phyloP scores from a whole-genome alignment of 2,329 filamentous ascomycete species.

The Whalleya microplaca region DNA sequence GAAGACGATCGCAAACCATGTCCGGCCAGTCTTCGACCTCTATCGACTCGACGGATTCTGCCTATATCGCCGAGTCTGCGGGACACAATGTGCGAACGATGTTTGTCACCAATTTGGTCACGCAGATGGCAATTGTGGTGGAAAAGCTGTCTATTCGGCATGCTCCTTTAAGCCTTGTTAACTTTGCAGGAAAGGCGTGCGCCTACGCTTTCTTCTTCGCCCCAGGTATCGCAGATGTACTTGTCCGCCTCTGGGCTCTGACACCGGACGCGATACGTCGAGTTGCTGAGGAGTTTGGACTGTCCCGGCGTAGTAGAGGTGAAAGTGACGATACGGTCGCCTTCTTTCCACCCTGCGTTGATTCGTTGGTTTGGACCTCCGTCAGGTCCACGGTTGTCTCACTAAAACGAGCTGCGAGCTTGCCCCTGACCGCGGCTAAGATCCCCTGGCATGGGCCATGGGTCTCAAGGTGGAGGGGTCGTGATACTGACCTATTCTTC shows the following conservation, averaged over 20 bases:
- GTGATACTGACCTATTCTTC: slow-evolving; percentile 88
- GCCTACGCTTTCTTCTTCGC: slow-evolving; percentile 95
- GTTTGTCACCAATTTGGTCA: slow-evolving; percentile 79
- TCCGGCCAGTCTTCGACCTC: slow-evolving; percentile 69
- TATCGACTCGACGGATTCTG: slow-evolving; percentile 56
- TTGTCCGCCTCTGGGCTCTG: slow-evolving; percentile 80
- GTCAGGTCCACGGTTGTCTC: slow-evolving; percentile 52
- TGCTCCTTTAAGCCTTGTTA: slow-evolving; percentile 67
- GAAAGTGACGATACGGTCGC: slow-evolving; percentile 68
- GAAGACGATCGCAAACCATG: slow-evolving; percentile 50
- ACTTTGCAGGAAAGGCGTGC: slow-evolving; percentile 87
- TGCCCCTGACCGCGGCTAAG: slow-evolving; percentile 69
- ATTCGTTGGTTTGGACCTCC: slow-evolving; percentile 60
- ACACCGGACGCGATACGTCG: slow-evolving; percentile 71
- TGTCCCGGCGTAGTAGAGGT: slow-evolving; percentile 58
- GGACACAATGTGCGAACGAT: slow-evolving; percentile 89
- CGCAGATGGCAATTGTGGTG: slow-evolving; percentile 85
- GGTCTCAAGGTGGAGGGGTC: slow-evolving; percentile 83
- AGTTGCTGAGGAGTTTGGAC: slow-evolving; percentile 69
- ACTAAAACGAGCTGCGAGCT: slow-evolving; percentile 67
- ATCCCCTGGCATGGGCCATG: slow-evolving; percentile 87
- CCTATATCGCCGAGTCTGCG: slow-evolving; percentile 65
- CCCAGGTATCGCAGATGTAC: slow-evolving; percentile 80
- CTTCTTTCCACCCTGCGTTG: slow-evolving; percentile 70
- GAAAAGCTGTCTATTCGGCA: slow-evolving; percentile 85